Evolutionary conservation across 2,329 filamentous ascomycete genomes (phyloP), one percentile per base, ranked within the genome.

Genomic region (Clathrospora elynae): DNA sequence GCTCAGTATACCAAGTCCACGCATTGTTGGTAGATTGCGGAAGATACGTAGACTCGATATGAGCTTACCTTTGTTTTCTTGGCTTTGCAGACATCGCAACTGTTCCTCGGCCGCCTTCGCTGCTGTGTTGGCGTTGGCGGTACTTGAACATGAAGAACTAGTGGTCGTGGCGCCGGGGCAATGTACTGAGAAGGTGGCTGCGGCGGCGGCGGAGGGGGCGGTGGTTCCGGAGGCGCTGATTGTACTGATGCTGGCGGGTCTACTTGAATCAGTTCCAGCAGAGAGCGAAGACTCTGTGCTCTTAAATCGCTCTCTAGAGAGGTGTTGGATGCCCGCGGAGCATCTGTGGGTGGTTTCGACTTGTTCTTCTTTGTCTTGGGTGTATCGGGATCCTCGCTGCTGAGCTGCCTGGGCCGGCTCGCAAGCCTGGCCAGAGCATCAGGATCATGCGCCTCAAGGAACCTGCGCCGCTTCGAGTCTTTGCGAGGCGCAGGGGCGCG

Each of bases 401-500:
- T 61, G 2, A 54, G 30, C 10, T 55, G 53, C 25, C 57, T 59
- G 7, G 62, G 55, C 22, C 61, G 49, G 16, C 48, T 61, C 25
- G 54, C 51, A 29, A 68, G 46, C 37, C 57, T 55, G 3, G 49
- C 39, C 30, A 68, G 42, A 5, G 64, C 60, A 7, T 68, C 67
- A 2, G 69, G 67, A 25, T 72, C 62, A 10, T 63, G 54, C 39
- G 61, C 61, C 39, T 71, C 64, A 13, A 70, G 52, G 31, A 51
- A 63, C 44, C 64, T 66, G 34, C 68, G 59, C 19, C 68, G 53
- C 51, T 70, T 68, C n/a, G 69, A 68, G 46, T 71, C 67, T 35
- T 67, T 68, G 11, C 72, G 66, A 9, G 71, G 66, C 8, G 67
- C 65, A 2, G 70, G 67, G 16, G 71, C 72, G 14, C 73, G 63